A percentile compares a stretch with the other conserved stretches of the same genome.
phyloP scores from a whole-genome alignment of 2,329 filamentous ascomycete genomes.

The Epichloe festucae region DNA sequence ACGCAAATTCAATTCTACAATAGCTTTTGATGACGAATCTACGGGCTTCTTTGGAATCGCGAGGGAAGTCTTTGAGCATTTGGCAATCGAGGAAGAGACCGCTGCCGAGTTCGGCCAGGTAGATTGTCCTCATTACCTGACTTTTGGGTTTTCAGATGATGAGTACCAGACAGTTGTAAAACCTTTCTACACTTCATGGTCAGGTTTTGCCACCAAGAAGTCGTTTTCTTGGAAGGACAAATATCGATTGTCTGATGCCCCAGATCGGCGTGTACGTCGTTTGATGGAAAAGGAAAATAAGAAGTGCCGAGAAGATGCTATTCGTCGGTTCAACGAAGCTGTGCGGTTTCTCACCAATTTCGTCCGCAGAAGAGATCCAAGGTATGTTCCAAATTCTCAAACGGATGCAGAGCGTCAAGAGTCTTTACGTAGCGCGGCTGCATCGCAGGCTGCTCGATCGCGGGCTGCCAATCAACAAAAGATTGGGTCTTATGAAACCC shows the following conservation, averaged over 20 bases:
- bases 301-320: constrained; percentile 66
- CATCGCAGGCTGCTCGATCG: constrained; percentile 72
- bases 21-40: constrained; percentile 69
- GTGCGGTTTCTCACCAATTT: constrained; percentile 79
- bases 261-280: constrained; percentile 69
- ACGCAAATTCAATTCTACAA: constrained; percentile 62
- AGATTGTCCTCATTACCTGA: constrained; percentile 55
- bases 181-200: constrained; percentile 72
- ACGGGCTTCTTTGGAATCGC: constrained; percentile 77
- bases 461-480: constrained; percentile 71
- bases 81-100: constrained; percentile 67
- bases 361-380: constrained; percentile 79
- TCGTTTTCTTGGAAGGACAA: constrained; percentile 82
- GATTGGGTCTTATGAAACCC: constrained; percentile 49
- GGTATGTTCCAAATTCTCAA: constrained; percentile 65
- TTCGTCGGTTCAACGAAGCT: constrained; percentile 83
- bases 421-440: constrained; percentile 61
- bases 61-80: constrained; percentile 61
- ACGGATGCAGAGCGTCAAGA: constrained; percentile 72
- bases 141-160: constrained; percentile 69
- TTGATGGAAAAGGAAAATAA: constrained; percentile 95
- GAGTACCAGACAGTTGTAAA: constrained; percentile 64
- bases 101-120: constrained; percentile 57
- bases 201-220: constrained; percentile 70
- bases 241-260: constrained; percentile 72